Conservation (phyloP, 169 alveolate species). For the Cyclospora cayetanensis region DNA sequence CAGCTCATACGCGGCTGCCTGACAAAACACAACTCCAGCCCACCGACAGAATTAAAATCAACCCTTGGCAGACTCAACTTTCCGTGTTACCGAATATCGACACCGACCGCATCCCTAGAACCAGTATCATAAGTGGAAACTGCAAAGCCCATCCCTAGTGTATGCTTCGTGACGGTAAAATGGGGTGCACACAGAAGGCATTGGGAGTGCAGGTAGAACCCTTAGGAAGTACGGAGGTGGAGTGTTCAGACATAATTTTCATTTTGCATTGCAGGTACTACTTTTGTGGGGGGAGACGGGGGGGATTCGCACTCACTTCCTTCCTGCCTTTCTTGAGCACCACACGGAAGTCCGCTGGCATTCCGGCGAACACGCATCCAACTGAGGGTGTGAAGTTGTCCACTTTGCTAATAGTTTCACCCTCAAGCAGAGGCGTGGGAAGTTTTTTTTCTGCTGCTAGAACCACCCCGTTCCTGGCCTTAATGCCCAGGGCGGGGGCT, state of each 20-base stretch:
- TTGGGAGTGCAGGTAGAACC: too few relatives aligned
- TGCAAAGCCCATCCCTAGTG: too few relatives aligned
- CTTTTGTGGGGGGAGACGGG: too few relatives aligned
- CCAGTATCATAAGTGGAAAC: too few relatives aligned
- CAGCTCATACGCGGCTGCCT: constrained; percentile 90
- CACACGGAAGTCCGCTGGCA: constrained; percentile 98
- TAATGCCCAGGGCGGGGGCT: constrained; percentile 72
- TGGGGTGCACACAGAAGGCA: too few relatives aligned
- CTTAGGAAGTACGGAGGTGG: neutral
- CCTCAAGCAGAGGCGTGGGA: constrained; percentile 84
- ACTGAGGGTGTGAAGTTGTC: constrained; percentile 93
- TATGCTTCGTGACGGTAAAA: too few relatives aligned
- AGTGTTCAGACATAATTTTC: neutral
- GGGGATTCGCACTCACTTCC: constrained; percentile 80
- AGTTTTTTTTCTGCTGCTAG: constrained; percentile 94
- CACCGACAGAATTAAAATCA: neutral
- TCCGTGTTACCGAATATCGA: too few relatives aligned
- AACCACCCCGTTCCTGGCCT: constrained; percentile 94
- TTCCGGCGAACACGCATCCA: constrained; percentile 94
- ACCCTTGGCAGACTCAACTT: too few relatives aligned
- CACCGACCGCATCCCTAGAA: too few relatives aligned
- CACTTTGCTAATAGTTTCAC: constrained; percentile 87
- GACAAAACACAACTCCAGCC: neutral
- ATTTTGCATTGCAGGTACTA: neutral
- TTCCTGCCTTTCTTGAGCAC: constrained; percentile 87